phyloP scores from a whole-genome alignment of 257 asterid genomes.

The Asclepias syriaca region DNA sequence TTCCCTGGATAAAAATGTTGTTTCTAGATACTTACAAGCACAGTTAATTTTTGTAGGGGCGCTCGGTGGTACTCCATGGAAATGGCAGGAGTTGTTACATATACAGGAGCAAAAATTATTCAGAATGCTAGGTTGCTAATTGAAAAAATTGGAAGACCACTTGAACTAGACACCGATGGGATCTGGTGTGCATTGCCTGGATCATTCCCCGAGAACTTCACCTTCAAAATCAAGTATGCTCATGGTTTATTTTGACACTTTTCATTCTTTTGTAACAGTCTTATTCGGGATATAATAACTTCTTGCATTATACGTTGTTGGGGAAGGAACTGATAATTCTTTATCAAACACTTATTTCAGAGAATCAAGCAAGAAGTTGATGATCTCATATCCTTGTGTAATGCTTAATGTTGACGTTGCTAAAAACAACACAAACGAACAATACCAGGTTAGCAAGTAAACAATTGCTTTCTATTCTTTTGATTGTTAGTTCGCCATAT shows the following conservation, averaged over 20 bases:
- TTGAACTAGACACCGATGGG: slow-evolving; percentile 98
- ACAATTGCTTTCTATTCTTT: slow-evolving; percentile 12
- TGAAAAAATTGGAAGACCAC: slow-evolving; percentile 96
- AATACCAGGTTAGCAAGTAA: slow-evolving; percentile 69
- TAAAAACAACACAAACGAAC: slow-evolving; percentile 92
- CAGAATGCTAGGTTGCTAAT: slow-evolving; percentile 97
- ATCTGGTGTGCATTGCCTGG: slow-evolving; percentile 95
- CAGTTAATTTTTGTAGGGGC: slow-evolving; percentile 50
- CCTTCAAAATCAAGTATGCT: slow-evolving; percentile 75
- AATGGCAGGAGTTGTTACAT: slow-evolving; percentile 99
- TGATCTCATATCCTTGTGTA: slow-evolving; percentile 97
- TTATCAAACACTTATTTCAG: slow-evolving; percentile 43
- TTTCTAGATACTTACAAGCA: slow-evolving; percentile 16
- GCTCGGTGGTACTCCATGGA: slow-evolving; percentile 99
- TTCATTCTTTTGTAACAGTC: slow-evolving; percentile 3
- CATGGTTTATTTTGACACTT: slow-evolving; percentile 13
- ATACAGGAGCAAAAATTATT: slow-evolving; percentile 95
- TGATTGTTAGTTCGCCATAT: background rate
- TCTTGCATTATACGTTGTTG: slow-evolving; percentile 4
- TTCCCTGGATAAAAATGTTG: slow-evolving; percentile 11
- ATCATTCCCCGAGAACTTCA: slow-evolving; percentile 94
- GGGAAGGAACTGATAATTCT: slow-evolving; percentile 23
- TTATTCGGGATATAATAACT: background rate
- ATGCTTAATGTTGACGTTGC: slow-evolving; percentile 99
- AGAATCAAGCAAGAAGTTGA: slow-evolving; percentile 70